Conservation (phyloP, 352 stramenopile genomes). For the Phytopythium litorale region DNA sequence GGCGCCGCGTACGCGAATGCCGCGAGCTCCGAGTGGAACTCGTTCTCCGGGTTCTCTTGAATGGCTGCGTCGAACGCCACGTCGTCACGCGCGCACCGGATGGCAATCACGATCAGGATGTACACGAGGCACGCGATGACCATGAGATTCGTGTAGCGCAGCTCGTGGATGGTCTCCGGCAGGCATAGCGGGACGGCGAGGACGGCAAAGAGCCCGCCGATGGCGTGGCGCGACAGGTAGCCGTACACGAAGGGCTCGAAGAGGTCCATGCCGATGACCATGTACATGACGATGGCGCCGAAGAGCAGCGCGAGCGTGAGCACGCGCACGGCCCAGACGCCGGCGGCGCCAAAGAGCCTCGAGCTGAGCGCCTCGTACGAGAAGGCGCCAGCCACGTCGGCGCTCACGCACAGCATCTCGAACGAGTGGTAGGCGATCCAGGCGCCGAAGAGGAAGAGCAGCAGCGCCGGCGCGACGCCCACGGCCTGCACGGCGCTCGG, state of each 20-base stretch:
- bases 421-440: slow-evolving; percentile 70
- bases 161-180: slow-evolving; percentile 79
- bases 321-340: slow-evolving; percentile 71
- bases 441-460: slow-evolving; percentile 49
- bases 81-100: slow-evolving; percentile 46
- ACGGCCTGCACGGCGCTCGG: slow-evolving; percentile 61
- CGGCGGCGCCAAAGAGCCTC: slow-evolving; percentile 56
- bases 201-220: slow-evolving; percentile 63
- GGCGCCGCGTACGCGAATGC: slow-evolving; percentile 69
- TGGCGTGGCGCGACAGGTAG: slow-evolving; percentile 50
- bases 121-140: slow-evolving; percentile 78
- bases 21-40: slow-evolving; percentile 58
- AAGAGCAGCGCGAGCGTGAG: slow-evolving; percentile 76
- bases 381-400: slow-evolving; percentile 58
- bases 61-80: slow-evolving; percentile 34
- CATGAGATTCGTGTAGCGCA: slow-evolving; percentile 76
- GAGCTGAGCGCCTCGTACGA: slow-evolving; percentile 83
- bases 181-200: slow-evolving; percentile 74
- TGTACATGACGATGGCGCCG: slow-evolving; percentile 78
- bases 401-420: slow-evolving; percentile 66
- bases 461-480: slow-evolving; percentile 39
- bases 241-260: slow-evolving; percentile 69
- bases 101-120: slow-evolving; percentile 62
- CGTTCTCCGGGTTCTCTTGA: slow-evolving; percentile 29
- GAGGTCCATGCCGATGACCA: slow-evolving; percentile 83